A percentile compares a stretch with the other conserved stretches of the same genome.
phyloP scores from a whole-genome alignment of 1,284 basidiomycete genomes.

The Cryptococcus amylolentus region DNA sequence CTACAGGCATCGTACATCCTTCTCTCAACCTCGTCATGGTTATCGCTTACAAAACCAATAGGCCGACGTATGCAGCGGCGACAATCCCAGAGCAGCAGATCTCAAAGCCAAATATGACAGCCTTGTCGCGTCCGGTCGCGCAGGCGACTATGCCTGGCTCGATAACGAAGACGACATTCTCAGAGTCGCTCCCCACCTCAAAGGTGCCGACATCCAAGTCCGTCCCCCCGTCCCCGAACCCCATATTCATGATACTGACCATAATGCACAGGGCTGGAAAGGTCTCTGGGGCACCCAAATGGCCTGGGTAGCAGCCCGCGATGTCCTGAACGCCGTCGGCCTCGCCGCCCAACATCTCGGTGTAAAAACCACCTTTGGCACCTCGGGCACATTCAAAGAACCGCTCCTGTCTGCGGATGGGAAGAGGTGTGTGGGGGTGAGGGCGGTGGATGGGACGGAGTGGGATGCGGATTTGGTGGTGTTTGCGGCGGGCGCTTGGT shows the following conservation, averaged over 20 bases:
- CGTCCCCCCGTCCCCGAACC: background rate
- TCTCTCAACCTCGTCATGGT: background rate
- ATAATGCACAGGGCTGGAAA: conserved; percentile 31
- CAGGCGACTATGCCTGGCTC: conserved; percentile 26
- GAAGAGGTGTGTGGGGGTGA: conserved; percentile 28
- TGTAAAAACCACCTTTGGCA: conserved; percentile 37
- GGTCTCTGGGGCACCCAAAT: conserved; percentile 29
- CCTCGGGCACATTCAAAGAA: conserved; percentile 31
- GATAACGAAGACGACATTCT: conserved; percentile 32
- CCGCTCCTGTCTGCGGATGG: conserved; percentile 23
- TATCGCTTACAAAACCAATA: background rate
- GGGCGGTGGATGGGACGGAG: conserved; percentile 34
- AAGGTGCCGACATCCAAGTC: conserved; percentile 17
- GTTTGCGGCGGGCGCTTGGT: conserved; percentile 47
- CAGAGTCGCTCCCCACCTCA: conserved; percentile 23
- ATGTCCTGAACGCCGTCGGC: conserved; percentile 40
- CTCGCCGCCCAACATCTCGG: conserved; percentile 31
- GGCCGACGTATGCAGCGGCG: no score
- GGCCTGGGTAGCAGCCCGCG: conserved; percentile 44
- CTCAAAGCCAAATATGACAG: background rate
- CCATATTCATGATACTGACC: background rate
- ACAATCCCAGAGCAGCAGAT: background rate
- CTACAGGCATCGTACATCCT: conserved; percentile 22
- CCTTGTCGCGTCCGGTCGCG: conserved; percentile 12
- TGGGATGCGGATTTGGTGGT: conserved; percentile 40